Base-by-base conservation (phyloP, 108 stramenopile species). In the Nannochloropsis salina region DNA sequence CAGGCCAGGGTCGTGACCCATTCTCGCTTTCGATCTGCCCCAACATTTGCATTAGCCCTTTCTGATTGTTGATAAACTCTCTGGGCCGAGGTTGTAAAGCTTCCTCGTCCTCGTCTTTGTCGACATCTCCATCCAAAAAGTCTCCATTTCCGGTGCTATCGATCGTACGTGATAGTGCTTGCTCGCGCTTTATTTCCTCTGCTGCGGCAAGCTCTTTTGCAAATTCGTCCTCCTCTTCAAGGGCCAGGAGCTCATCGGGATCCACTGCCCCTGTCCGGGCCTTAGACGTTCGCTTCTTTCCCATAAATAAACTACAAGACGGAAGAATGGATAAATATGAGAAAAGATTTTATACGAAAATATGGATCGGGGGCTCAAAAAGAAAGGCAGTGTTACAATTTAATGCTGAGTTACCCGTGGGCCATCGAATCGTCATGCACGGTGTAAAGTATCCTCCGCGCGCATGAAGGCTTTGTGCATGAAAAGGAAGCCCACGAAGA, bases 1-100 rank as follows among this genome's bases (percentile, higher is more conserved):
- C 92, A 6, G 86, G 41, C 86, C 90, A 93, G 9, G 92, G 91
- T 6, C 90, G 83, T n/a, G 61, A n/a, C 20, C 61, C 61, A 3
- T 74, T 74, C 9, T 45, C n/a, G 41, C 83, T 40, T 61, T 83
- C n/a, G 80, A 92, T 83, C 20, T 90, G 88, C n/a, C 86, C 89
- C 79, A 83, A 80, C 42, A 84, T 80, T 51, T 92, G 90, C 22
- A 88, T 44, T 31, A 90, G 84, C 31, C 88, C 89, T 47, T 90
- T 88, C 84, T 89, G 87, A 43, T 10, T 21, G 41, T 45, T 40
- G 42, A 42, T 15, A 20, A 82, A 82, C n/a, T 2, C 61, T n/a
- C 61, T 15, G 61, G 8, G 61, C 82, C 82, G 43, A 22, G 42
- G 43, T 22, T 43, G 43, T 20, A 82, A 82, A 20, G 43, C 82